Conservation (phyloP, 2,329 filamentous ascomycete genomes). For the Neophaeococcomyces aloes region DNA sequence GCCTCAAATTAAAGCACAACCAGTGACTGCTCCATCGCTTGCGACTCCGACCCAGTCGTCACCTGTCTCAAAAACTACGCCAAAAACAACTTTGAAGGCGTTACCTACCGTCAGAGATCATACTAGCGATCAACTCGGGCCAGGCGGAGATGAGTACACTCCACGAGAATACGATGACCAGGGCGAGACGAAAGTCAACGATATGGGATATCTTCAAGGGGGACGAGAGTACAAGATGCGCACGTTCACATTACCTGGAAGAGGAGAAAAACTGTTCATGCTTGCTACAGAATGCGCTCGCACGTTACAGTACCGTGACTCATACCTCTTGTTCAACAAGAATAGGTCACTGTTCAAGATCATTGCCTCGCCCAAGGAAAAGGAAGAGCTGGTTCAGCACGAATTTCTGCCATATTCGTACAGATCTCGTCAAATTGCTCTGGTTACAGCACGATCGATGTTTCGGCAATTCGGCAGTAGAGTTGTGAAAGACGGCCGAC, state of each 20-base stretch:
- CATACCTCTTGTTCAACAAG: slow-evolving; percentile 98
- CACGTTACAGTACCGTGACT: slow-evolving; percentile 87
- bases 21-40: slow-evolving; percentile 21
- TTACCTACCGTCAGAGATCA: slow-evolving; percentile 93
- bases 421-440: slow-evolving; percentile 94
- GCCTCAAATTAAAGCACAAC: slow-evolving; percentile 31
- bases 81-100: slow-evolving; percentile 62
- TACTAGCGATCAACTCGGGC: slow-evolving; percentile 86
- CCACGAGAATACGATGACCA: slow-evolving; percentile 86
- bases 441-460: slow-evolving; percentile 96
- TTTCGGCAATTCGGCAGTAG: slow-evolving; percentile 96
- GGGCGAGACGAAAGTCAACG: slow-evolving; percentile 86
- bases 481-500: slow-evolving; percentile 76
- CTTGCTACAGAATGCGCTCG: slow-evolving; percentile 93
- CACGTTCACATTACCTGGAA: slow-evolving; percentile 83
- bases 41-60: slow-evolving; percentile 49
- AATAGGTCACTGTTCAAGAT: slow-evolving; percentile 96
- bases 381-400: slow-evolving; percentile 89
- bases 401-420: slow-evolving; percentile 97
- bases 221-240: slow-evolving; percentile 82
- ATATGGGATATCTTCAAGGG: slow-evolving; percentile 70
- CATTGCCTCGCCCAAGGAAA: slow-evolving; percentile 88
- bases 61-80: slow-evolving; percentile 36
- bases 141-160: slow-evolving; percentile 86
- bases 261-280: slow-evolving; percentile 95